Evolutionary conservation across 108 stramenopile genomes (phyloP).

Genomic region (Epipyxis sp.): DNA sequence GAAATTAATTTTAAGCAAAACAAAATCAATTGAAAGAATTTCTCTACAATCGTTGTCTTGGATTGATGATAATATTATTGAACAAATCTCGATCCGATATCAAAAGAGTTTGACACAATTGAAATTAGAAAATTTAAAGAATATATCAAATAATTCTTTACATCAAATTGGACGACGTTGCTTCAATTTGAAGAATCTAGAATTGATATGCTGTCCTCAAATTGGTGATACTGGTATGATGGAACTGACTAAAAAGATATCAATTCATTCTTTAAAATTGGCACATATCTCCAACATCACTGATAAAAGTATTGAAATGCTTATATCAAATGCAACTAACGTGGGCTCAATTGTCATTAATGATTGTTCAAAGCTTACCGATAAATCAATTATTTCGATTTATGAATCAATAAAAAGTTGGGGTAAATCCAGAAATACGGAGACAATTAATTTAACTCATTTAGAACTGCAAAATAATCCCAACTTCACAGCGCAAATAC

Average conservation of each 20-base stretch:
- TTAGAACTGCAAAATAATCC: neutral
- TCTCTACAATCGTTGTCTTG: too few species aligned
- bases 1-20: too few species aligned
- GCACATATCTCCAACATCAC: neutral
- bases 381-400: neutral
- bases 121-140: neutral
- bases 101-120: neutral
- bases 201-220: neutral
- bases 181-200: neutral
- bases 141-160: conserved; percentile 11
- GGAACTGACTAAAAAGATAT: neutral
- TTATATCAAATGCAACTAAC: neutral
- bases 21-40: too few species aligned
- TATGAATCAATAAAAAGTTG: neutral
- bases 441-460: neutral
- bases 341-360: neutral
- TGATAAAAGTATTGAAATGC: neutral
- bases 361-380: neutral
- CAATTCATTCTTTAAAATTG: neutral
- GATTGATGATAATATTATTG: neutral
- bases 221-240: neutral
- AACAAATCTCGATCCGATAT: neutral
- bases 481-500: neutral
- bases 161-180: conserved; percentile 9
- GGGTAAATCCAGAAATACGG: neutral